Base-by-base conservation (phyloP, 1,139 yeast genomes). In the Geotrichum phurueaensis region DNA sequence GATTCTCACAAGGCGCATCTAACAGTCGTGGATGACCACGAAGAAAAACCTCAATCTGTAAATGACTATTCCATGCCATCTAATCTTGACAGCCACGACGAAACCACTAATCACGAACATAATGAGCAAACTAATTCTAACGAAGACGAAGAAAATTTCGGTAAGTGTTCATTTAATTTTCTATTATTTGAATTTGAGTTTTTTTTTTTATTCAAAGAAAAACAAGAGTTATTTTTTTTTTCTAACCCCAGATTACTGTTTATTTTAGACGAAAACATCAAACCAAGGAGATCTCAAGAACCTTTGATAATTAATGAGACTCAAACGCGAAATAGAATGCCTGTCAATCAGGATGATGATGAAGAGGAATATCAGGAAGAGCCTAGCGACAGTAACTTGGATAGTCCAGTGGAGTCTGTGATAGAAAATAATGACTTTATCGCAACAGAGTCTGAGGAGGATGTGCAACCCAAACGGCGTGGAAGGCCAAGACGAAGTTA, bases 401-500 rank as follows among this genome's bases (percentile, higher is more conserved):
- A 65, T 51, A 67, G 65, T 25, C 63, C 60, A 36, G 66, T 60
- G 20, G 68, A 63, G 36, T 59, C 61, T 5, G 60, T 58, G 4
- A 56, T 53, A 1, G 60, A 58, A 22, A 67, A 64, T 7, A 51
- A 54, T 36, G 55, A 54, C 33, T 62, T 62, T 39, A 54, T 62
- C 45, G 69, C 60, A 12, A 61, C 65, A 6, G 69, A 63, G 13
- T 78, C 74, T 1, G 74, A 72, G 22, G 72, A 66, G 29, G 70
- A 66, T 54, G 68, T 59, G 36, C 50, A 51, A 53, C 50, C 56
- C 29, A 56, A 68, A 60, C 27, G 64, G 48, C 22, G 64, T 65
- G 49, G 70, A 62, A 27, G 64, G 59, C 23, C 59, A 62, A 36
- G 77, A 78, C 60, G 74, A 83, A 54, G 15, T 22, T 12, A 29